Base-by-base conservation (phyloP, 2,329 filamentous ascomycete genomes). In the Knoxdaviesia proteae region DNA sequence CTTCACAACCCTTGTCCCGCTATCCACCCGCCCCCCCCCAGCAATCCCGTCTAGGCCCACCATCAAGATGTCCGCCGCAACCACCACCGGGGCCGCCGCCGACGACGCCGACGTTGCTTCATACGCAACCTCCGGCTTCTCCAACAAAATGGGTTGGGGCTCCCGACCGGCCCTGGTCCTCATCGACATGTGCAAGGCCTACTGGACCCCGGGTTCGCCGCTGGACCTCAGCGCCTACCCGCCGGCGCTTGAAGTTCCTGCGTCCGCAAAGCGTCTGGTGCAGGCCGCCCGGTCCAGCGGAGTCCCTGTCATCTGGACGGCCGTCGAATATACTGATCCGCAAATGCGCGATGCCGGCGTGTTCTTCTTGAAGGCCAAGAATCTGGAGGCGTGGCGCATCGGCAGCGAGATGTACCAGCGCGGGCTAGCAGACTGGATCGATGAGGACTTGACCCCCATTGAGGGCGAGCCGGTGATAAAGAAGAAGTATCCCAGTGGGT, bases 141-240 rank as follows among this genome's bases (percentile, higher is more conserved):
- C 56, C 40, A 53, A 56, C 36, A 58, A 55, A 33, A 61, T 66
- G 50, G 61, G 61, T 46, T 66, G 62, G 62, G 63, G 62, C 35
- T 43, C 42, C 20, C 54, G 52, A 5, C 61, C 62, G 5, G 63
- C 58, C 29, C 54, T 67, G 3, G 50, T 67, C 40, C 50, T 67
- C 31, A 58, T 67, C 51, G 63, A 67, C 48, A 61, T 66, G 36
- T 67, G 62, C 51, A 61, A 57, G 35, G 62, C 61, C 9, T 65
- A 66, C 51, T 67, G 61, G 59, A 56, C 54, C 5, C 48, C 54
- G 30, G 56, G 54, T 3, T 65, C 61, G 35, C 61, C 61, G 3
- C 53, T 67, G n/a, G 56, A 60, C 41, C 56, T 58, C 30, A 52
- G 52, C n/a, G 51, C 52, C 5, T 57, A 65, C 49, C 53, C 58